Percentiles rank a stretch among this genome's conserved stretches.
These are phyloP conservation scores for Trichosporon sp. DNA, from an alignment of 1,284 basidiomycete genomes.

Conservation along the genomic window DNA sequence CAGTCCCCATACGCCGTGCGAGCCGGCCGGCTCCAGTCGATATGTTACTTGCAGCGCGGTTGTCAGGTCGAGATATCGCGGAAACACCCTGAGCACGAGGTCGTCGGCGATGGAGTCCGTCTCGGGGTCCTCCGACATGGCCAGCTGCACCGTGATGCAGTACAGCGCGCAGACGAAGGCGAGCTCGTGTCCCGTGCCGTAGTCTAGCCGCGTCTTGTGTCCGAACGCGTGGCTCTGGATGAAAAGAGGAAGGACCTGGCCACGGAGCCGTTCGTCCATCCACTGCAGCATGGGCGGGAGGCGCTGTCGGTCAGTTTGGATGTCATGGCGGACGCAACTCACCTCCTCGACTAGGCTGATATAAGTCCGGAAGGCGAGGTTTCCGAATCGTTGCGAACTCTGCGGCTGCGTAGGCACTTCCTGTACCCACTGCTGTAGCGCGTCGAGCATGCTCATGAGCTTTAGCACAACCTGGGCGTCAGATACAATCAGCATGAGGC, in stretches of 20 bases:
- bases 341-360: conserved; percentile 73
- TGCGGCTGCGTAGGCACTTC: conserved; percentile 72
- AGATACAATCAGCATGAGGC: background rate
- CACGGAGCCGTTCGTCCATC: conserved; percentile 53
- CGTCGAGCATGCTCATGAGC: conserved; percentile 60
- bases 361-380: conserved; percentile 86
- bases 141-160: conserved; percentile 34
- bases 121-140: conserved; percentile 34
- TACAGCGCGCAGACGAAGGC: conserved; percentile 74
- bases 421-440: conserved; percentile 71
- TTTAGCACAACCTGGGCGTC: conserved; percentile 51
- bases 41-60: conserved; percentile 87
- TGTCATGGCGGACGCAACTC: conserved; percentile 20
- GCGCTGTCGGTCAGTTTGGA: conserved; percentile 51
- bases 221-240: conserved; percentile 63
- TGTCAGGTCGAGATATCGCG: conserved; percentile 66
- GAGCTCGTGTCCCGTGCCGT: conserved; percentile 92
- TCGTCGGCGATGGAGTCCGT: conserved; percentile 38
- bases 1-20: conserved; percentile 96
- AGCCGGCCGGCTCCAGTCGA: conserved; percentile 88
- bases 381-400: conserved; percentile 82
- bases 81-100: conserved; percentile 47
- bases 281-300: conserved; percentile 58
- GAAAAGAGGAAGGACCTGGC: conserved; percentile 60
- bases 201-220: conserved; percentile 86